Percentiles rank a stretch among this genome's conserved stretches.
phyloP scores from a whole-genome alignment of 2,329 filamentous ascomycete genomes.

The Raffaelea ambrosiae region DNA sequence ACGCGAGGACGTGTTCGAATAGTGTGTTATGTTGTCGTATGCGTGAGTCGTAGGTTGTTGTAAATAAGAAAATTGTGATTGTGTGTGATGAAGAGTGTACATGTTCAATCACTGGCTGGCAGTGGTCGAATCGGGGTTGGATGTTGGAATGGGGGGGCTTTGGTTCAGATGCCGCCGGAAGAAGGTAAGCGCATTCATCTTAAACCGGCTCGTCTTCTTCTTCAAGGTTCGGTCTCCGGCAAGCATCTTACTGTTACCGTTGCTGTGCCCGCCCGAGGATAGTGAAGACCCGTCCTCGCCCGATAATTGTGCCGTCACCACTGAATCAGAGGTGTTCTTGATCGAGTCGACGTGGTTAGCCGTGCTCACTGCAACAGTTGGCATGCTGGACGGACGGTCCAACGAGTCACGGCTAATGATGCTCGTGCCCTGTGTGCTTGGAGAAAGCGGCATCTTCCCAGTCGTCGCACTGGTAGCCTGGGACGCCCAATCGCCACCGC shows the following conservation, averaged over 20 bases:
- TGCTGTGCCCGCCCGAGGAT: conserved; percentile 18
- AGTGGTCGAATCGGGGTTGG: conserved; percentile 13
- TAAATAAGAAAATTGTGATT: too few species aligned
- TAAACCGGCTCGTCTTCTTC: conserved; percentile 56
- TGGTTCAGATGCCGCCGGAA: conserved; percentile 44
- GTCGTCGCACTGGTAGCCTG: conserved; percentile 56
- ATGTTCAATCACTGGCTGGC: not conserved
- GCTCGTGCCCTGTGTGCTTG: conserved; percentile 58
- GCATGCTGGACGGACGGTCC: conserved; percentile 38
- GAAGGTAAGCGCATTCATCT: conserved; percentile 52
- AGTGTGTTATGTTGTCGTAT: not conserved
- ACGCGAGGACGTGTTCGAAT: not conserved
- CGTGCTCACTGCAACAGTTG: conserved; percentile 21
- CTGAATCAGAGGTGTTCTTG: conserved; percentile 16
- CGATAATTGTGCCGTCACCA: conserved; percentile 18
- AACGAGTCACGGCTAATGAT: conserved; percentile 53
- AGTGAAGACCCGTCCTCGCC: conserved; percentile 26
- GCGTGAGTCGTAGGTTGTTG: too few species aligned
- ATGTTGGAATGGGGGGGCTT: conserved; percentile 23
- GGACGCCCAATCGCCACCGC: conserved; percentile 51
- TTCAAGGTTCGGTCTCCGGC: conserved; percentile 40
- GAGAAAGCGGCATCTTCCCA: conserved; percentile 55
- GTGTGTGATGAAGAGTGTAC: not conserved
- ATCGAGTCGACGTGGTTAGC: conserved; percentile 23
- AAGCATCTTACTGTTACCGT: conserved; percentile 26